Percentiles rank a stretch among this genome's conserved stretches.
Evolutionary conservation across 108 stramenopile species (phyloP).

Genomic region (Cyclotella cryptica): DNA sequence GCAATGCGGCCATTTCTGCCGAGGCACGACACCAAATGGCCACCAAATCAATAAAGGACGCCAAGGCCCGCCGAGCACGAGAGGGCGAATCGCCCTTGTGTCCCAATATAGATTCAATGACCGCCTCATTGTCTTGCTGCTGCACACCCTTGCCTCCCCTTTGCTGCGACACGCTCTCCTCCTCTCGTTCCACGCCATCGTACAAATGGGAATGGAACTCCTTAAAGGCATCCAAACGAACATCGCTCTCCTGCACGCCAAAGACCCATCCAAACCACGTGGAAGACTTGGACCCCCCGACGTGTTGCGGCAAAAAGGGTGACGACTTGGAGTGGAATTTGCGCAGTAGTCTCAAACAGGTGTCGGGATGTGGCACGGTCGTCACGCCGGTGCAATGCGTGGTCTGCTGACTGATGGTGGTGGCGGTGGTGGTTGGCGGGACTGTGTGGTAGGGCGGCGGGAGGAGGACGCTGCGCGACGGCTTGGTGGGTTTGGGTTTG

Average conservation of each 20-base stretch:
- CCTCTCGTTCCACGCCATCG: constrained; percentile 25
- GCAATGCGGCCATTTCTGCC: constrained; percentile 29
- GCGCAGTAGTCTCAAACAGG: constrained; percentile 66
- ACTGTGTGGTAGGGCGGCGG: not conserved
- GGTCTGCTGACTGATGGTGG: constrained; percentile 4
- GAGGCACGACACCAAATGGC: constrained; percentile 71
- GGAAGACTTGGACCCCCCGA: constrained; percentile 64
- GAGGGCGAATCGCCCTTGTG: constrained; percentile 61
- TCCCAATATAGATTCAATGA: constrained; percentile 62
- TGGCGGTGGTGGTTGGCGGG: not conserved
- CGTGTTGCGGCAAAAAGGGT: constrained; percentile 52
- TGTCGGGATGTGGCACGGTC: constrained; percentile 69
- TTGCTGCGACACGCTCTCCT: not conserved
- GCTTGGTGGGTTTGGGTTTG: not conserved
- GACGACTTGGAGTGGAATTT: constrained; percentile 75
- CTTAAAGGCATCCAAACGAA: constrained; percentile 12
- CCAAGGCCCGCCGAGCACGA: constrained; percentile 57
- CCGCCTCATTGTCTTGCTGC: constrained; percentile 21
- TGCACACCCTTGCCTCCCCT: not conserved
- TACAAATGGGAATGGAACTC: not conserved
- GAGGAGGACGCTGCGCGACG: not conserved
- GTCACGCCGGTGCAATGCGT: constrained; percentile 4
- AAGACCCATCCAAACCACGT: constrained; percentile 61
- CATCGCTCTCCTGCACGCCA: constrained; percentile 44
- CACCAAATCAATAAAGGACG: constrained; percentile 68